These are phyloP conservation scores for Stephania cephalantha DNA, from an alignment of 164 flowering plant genomes.

Conservation along the genomic window DNA sequence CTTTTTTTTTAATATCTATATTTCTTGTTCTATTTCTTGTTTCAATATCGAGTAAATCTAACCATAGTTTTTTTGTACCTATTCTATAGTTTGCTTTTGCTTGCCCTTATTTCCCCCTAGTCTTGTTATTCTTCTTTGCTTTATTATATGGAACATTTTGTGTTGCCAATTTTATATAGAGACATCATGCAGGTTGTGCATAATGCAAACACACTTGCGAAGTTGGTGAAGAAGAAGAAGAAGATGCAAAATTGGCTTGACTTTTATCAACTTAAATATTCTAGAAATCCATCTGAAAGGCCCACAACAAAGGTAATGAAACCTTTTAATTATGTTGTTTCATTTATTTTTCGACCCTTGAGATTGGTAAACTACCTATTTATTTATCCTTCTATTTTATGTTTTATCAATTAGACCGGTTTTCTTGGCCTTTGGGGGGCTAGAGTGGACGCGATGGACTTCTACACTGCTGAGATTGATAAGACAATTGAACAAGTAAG, in stretches of 20 bases:
- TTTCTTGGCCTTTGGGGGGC: conserved; percentile 66
- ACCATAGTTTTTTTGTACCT: neutral
- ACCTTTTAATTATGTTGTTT: no score
- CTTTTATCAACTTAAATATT: conserved; percentile 52
- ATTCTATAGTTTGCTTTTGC: neutral
- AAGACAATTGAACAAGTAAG: conserved; percentile 50
- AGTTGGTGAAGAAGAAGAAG: conserved; percentile 58
- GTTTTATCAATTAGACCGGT: conserved; percentile 50
- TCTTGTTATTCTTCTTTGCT: neutral
- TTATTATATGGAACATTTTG: conserved; percentile 6
- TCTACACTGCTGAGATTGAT: conserved; percentile 44
- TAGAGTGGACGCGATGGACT: conserved; percentile 68
- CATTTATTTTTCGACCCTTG: no score
- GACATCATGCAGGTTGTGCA: conserved; percentile 58
- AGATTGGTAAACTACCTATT: no score
- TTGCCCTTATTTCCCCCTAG: neutral
- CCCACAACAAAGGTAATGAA: conserved; percentile 51
- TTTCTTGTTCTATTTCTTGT: no score
- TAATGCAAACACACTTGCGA: conserved; percentile 58
- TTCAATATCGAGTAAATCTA: neutral
- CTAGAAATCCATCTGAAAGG: conserved; percentile 43
- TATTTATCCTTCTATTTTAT: neutral
- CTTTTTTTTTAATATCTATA: no score
- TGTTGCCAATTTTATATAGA: neutral
- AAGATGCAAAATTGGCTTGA: conserved; percentile 67